Evolutionary conservation across 2,329 filamentous ascomycete species (phyloP), one percentile per base, ranked within the genome.

Genomic region (Venturia nashicola): DNA sequence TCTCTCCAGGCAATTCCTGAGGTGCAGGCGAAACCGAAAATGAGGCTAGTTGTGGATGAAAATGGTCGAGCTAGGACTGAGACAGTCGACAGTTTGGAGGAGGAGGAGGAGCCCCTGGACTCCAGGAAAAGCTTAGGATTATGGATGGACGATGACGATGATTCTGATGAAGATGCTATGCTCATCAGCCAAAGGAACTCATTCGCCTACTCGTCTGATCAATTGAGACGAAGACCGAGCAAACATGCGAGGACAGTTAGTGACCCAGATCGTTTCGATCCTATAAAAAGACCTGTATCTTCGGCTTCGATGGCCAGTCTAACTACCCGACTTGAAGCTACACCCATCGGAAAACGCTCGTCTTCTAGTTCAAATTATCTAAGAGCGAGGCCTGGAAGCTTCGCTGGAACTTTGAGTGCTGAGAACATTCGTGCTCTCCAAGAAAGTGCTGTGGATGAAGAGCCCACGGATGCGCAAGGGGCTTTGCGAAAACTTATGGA

Each of bases 31-130:
- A 68, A 69, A 32, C 72, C 75, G 11, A 72, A 74, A 61, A 76
- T 76, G 59, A 76, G 77, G 8, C 74, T 81, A 23, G 72, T 80
- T 44, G 74, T 81, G 43, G 79, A 80, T 66, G 77, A 79, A 66
- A 76, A 72, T 61, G 79, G 79, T 16, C 72, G 74, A 54, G 79
- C 79, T 48, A 72, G 78, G 12, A 78, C 78, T 6, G 76, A 79
- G 67, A 78, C 77, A n/a, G 70, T 73, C 36, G 68, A 32, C 23
- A 36, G 27, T 32, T 16, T 16, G 36, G 64, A 64, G 9, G 36
- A 42, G 20, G 36, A 42, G 20, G 36, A 42, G 18, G 20, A 4
- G 27, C 27, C 36, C 8, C 46, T 27, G 44, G 61, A 34, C 6
- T 4, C 51, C 18, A 57, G 16, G n/a, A 44, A 44, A 18, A 57